These are phyloP conservation scores for Lipomyces lipofer DNA, from an alignment of 805 yeast species.

Conservation along the genomic window DNA sequence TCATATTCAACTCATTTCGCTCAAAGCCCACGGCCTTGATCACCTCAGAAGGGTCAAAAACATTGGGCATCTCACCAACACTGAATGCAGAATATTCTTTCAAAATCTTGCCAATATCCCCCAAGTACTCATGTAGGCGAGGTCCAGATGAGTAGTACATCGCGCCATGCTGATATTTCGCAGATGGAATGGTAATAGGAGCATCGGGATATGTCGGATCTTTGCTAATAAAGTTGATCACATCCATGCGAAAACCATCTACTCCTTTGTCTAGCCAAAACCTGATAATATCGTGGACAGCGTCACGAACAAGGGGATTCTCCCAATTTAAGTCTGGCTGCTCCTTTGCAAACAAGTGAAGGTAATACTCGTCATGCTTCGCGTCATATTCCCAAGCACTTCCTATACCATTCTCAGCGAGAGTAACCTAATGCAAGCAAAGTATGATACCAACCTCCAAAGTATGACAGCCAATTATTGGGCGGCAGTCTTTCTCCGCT, in stretches of 20 bases:
- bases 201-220: conserved; percentile 50
- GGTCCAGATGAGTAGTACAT: conserved; percentile 50
- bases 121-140: conserved; percentile 58
- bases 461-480: conserved; percentile 57
- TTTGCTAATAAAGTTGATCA: conserved; percentile 56
- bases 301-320: conserved; percentile 44
- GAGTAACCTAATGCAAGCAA: neutral
- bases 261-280: conserved; percentile 60
- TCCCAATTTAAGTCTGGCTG: conserved; percentile 72
- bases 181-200: conserved; percentile 47
- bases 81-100: conserved; percentile 54
- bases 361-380: conserved; percentile 54
- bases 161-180: conserved; percentile 46
- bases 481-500: conserved; percentile 57
- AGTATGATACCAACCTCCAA: conserved; percentile 32
- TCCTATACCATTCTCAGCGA: no score
- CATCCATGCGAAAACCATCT: conserved; percentile 62
- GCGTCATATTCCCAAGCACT: conserved; percentile 62
- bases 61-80: conserved; percentile 58
- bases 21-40: conserved; percentile 32
- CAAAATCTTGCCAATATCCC: conserved; percentile 51
- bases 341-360: conserved; percentile 53
- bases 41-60: conserved; percentile 36
- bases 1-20: conserved; percentile 35
- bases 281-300: conserved; percentile 50